Evolutionary conservation across 495 filamentous ascomycete species (phyloP), one percentile per base, ranked within the genome.

Genomic region (Penicillium waksmanii): DNA sequence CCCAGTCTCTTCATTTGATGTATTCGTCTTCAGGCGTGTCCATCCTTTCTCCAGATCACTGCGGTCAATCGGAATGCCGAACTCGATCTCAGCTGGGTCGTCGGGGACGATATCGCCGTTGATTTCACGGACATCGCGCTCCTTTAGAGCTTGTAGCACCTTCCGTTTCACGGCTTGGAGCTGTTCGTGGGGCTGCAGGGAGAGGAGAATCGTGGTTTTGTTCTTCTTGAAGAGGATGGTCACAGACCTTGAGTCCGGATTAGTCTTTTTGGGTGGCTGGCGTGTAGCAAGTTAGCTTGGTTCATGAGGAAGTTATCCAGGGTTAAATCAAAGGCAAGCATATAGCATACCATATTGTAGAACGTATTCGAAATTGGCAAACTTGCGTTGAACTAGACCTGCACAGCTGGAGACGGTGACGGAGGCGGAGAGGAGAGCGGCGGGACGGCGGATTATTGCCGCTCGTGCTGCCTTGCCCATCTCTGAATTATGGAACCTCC

Each of bases 161-260:
- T 88, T 82, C 8, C 81, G 61, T 67, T 89, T 90, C 44, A 92
- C 73, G 2, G 77, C 71, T 18, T 71, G 58, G 65, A 96, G 85
- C 27, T 85, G 67, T 60, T 86, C 80, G 44, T 83, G 76, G 3
- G 87, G 77, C 38, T 84, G 80, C 31, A 87, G 80, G 62, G 90
- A 85, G 31, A 96, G 78, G 65, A 93, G 81, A 64, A 96, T 78
- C 25, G 90, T 96, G 56, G 85, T 87, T 57, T 85, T 89, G 72
- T 89, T 85, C 73, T 89, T 80, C 65, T 96, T 96, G 72, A 96
- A 85, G 25, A 88, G 84, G 38, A 96, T 71, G 11, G 90, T 92
- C 73, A 84, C 78, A 31, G 84, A 78, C 17, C 68, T 54, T 15
- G 77, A 63, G 55, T 78, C 71, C 43, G 63, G 36, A 17, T 71